Conservation (phyloP, 2,329 filamentous ascomycete genomes). For the Penicillium occitanis region DNA sequence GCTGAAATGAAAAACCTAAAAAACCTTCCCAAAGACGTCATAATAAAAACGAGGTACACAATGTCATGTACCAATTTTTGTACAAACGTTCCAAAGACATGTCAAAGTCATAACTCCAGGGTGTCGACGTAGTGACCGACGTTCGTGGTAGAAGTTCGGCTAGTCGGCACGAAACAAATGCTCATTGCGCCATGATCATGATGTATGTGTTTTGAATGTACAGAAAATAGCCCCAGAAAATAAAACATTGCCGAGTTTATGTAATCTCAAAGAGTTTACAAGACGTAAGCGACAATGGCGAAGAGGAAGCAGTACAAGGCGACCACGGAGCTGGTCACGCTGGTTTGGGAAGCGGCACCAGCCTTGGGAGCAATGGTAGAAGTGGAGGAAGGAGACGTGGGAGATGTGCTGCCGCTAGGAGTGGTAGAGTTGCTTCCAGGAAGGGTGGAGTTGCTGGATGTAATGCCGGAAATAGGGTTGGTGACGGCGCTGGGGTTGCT, state of each 20-base stretch:
- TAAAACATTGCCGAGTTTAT: background rate
- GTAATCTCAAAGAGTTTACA: constrained; percentile 5
- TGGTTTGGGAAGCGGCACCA: background rate
- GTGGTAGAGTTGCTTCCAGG: constrained; percentile 10
- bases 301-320: constrained; percentile 21
- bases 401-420: background rate
- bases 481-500: constrained; percentile 5
- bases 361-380: constrained; percentile 7
- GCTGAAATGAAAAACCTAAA: background rate
- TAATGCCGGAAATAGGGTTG: constrained; percentile 4
- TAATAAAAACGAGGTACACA: background rate
- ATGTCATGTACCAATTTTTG: background rate
- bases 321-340: constrained; percentile 17
- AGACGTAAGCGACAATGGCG: constrained; percentile 20
- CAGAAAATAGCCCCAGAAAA: background rate
- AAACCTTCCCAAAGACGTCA: background rate
- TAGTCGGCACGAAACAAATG: background rate
- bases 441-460: constrained; percentile 14
- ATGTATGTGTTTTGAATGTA: constrained; percentile 11
- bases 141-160: background rate
- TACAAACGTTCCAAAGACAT: constrained; percentile 3
- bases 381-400: background rate
- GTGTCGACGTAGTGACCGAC: background rate
- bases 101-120: constrained; percentile 5
- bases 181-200: constrained; percentile 15